phyloP scores from a whole-genome alignment of 2,329 filamentous ascomycete genomes.

The Colletotrichum phormii region DNA sequence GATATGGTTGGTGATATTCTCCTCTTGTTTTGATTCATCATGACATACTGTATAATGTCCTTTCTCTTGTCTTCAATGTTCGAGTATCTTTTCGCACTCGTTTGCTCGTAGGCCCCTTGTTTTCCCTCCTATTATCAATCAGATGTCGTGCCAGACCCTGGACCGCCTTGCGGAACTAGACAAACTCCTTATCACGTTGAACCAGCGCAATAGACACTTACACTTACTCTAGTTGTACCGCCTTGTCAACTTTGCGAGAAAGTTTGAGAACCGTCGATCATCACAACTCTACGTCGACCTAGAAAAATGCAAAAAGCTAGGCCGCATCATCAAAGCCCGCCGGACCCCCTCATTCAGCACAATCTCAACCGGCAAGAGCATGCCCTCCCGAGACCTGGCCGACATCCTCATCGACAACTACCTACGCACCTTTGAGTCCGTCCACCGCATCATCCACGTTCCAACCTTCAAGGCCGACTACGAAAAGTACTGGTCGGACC shows the following conservation, averaged over 20 bases:
- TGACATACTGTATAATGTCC: not conserved
- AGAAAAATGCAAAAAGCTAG: constrained; percentile 54
- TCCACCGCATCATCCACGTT: constrained; percentile 67
- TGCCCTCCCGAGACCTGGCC: constrained; percentile 54
- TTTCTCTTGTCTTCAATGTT: not conserved
- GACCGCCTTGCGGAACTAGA: not conserved
- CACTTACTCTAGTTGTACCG: constrained; percentile 40
- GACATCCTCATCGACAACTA: constrained; percentile 65
- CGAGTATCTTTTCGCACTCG: too few relatives aligned
- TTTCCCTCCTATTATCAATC: constrained; percentile 27
- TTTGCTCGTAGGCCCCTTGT: too few relatives aligned
- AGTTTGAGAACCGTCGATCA: constrained; percentile 41
- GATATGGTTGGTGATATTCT: constrained; percentile 49
- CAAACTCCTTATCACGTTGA: too few relatives aligned
- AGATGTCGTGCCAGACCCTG: not conserved
- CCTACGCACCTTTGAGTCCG: constrained; percentile 66
- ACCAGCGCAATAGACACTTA: not conserved
- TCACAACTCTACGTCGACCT: constrained; percentile 48
- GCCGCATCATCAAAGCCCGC: constrained; percentile 54
- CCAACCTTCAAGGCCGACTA: constrained; percentile 69
- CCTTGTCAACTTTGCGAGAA: constrained; percentile 39
- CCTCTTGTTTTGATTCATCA: constrained; percentile 4
- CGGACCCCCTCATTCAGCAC: constrained; percentile 49
- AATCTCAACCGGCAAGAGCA: constrained; percentile 51
- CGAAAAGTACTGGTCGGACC: constrained; percentile 59